These are phyloP conservation scores for Symbiodinium pilosum DNA, from an alignment of 73 alveolate species.

Conservation along the genomic window DNA sequence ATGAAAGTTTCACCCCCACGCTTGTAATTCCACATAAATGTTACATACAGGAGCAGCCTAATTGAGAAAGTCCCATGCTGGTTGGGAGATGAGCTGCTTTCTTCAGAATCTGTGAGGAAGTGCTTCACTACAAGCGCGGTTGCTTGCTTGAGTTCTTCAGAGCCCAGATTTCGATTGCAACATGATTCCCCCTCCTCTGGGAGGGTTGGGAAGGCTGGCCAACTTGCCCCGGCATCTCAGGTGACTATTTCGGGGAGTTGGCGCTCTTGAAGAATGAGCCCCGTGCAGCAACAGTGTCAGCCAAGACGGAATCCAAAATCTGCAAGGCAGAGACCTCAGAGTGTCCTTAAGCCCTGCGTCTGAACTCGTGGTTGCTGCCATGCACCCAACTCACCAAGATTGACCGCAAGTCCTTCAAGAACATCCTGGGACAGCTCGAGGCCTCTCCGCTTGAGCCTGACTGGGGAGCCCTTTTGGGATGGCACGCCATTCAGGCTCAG, in stretches of 20 bases:
- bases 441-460: neutral
- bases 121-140: conserved; percentile 85
- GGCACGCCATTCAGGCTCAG: conserved; percentile 12
- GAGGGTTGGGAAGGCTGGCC: neutral
- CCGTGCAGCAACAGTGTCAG: conserved; percentile 96
- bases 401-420: conserved; percentile 77
- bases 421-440: conserved; percentile 92
- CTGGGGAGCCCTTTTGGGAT: neutral
- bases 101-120: conserved; percentile 6
- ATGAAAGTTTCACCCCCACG: no score
- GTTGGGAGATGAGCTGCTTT: no score
- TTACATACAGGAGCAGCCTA: no score
- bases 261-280: conserved; percentile 96
- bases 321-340: neutral
- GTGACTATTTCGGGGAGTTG: conserved; percentile 97
- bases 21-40: no score
- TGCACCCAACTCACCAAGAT: conserved; percentile 1
- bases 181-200: no score
- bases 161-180: no score
- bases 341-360: neutral
- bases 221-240: neutral
- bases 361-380: neutral
- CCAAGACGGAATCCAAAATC: conserved; percentile 74
- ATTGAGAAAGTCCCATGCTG: no score
- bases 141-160: neutral